phyloP scores from a whole-genome alignment of 768 basidiomycete species.

The Mycena galopus region DNA sequence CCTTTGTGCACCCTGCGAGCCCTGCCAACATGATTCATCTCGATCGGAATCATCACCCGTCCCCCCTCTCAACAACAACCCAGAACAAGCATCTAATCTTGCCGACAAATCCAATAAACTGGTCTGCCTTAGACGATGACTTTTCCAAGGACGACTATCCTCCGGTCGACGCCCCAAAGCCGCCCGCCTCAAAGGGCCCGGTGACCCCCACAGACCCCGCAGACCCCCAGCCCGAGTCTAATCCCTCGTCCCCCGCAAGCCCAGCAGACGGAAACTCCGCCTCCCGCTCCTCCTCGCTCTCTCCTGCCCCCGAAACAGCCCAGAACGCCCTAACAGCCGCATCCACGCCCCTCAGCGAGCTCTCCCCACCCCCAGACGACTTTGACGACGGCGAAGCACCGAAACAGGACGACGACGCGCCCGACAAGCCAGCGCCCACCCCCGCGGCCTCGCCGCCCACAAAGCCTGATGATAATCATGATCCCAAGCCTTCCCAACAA shows the following conservation, averaged over 20 bases:
- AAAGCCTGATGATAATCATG: conserved; percentile 35
- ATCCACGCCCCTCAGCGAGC: conserved; percentile 83
- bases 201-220: conserved; percentile 40
- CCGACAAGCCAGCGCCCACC: conserved; percentile 33
- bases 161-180: not conserved
- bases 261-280: conserved; percentile 44
- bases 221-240: conserved; percentile 34
- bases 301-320: conserved; percentile 55
- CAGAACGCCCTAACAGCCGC: conserved; percentile 38
- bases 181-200: conserved; percentile 28
- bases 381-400: conserved; percentile 64
- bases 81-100: conserved; percentile 59
- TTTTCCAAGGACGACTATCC: conserved; percentile 15
- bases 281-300: conserved; percentile 66
- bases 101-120: conserved; percentile 50
- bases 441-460: conserved; percentile 34
- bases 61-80: conserved; percentile 49
- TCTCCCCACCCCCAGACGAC: conserved; percentile 75
- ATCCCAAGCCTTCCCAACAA: conserved; percentile 39
- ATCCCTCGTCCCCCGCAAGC: conserved; percentile 37
- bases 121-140: conserved; percentile 46
- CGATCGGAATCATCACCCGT: conserved; percentile 62
- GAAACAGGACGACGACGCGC: conserved; percentile 31
- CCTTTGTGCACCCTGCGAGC: not conserved
- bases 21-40: conserved; percentile 60